These are phyloP conservation scores for Moricandia moricandioides DNA, from an alignment of 345 rosid genomes.

Conservation along the genomic window DNA sequence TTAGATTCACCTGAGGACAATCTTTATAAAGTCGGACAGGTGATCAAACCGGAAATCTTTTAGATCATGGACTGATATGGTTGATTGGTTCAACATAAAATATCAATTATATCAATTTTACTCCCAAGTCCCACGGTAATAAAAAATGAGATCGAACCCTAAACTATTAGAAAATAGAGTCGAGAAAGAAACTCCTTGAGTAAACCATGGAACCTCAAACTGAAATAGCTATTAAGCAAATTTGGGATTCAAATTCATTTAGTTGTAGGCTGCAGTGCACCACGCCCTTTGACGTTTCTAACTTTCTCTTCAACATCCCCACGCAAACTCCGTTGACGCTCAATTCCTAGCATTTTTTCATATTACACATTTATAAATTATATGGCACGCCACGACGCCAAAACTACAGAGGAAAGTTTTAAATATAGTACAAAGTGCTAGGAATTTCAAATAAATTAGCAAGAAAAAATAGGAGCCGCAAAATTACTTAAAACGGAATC, in stretches of 20 bases:
- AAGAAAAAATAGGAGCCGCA: too few relatives aligned
- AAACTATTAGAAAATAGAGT: background rate
- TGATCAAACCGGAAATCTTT: background rate
- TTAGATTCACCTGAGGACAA: background rate
- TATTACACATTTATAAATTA: constrained; percentile 8
- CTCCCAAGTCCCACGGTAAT: background rate
- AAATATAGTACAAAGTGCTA: too few relatives aligned
- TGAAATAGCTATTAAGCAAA: background rate
- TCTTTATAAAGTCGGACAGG: background rate
- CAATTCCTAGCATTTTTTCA: constrained; percentile 20
- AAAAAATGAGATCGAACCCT: background rate
- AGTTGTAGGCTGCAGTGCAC: background rate
- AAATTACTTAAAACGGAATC: too few relatives aligned
- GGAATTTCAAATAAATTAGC: too few relatives aligned
- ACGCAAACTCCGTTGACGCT: constrained; percentile 40
- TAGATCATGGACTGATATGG: background rate
- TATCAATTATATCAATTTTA: background rate
- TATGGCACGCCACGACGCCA: constrained; percentile 10
- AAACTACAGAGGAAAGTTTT: background rate
- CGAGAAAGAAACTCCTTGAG: background rate
- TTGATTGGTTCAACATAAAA: background rate
- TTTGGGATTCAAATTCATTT: constrained; percentile 7
- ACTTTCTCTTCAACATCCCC: constrained; percentile 29
- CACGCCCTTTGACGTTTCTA: constrained; percentile 36
- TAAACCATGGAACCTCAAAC: background rate